Conservation (phyloP, 441 rosid genomes). For the Arabidopsis lyrata region DNA sequence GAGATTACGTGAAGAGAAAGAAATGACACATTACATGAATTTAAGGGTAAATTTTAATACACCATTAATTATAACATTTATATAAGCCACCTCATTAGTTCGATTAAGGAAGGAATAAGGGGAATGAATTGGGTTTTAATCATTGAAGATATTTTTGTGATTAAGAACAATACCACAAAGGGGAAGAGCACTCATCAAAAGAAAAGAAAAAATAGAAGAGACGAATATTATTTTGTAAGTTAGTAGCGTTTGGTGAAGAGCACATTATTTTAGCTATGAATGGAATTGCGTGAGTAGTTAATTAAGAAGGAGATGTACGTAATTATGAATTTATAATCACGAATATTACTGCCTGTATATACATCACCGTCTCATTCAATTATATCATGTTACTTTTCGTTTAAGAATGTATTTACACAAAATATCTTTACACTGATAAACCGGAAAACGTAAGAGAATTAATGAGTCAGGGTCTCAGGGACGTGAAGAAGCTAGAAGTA, state of each 20-base stretch:
- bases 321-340: neutral
- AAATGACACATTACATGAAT: constrained; percentile 4
- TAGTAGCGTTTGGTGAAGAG: constrained; percentile 29
- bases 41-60: neutral
- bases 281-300: constrained; percentile 32
- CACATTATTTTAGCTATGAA: neutral
- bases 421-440: neutral
- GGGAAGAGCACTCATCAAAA: neutral
- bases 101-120: constrained; percentile 13
- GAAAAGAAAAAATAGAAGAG: neutral
- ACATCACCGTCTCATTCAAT: constrained; percentile 8
- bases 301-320: constrained; percentile 25
- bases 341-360: neutral
- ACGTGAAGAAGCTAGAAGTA: neutral
- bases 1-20: constrained; percentile 23
- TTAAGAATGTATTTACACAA: neutral
- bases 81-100: constrained; percentile 24
- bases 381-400: neutral
- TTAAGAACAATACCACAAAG: neutral
- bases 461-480: neutral
- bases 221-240: neutral
- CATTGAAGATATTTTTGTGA: constrained; percentile 7
- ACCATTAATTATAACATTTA: neutral
- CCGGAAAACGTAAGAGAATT: neutral
- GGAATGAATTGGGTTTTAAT: constrained; percentile 25